These are phyloP conservation scores for Boletellus ananiceps DNA, from an alignment of 768 basidiomycete genomes.

Conservation along the genomic window DNA sequence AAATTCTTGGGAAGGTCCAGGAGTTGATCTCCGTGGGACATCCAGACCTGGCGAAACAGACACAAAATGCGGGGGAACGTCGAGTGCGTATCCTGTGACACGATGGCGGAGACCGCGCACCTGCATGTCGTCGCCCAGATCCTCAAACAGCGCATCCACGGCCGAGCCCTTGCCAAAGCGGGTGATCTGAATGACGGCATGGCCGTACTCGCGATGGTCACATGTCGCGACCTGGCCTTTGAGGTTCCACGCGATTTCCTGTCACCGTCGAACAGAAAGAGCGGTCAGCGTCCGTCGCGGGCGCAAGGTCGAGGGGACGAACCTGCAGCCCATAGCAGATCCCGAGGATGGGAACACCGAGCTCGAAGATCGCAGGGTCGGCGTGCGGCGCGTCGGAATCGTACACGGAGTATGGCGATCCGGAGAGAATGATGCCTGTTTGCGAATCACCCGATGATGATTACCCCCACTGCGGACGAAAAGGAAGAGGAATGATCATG, in stretches of 20 bases:
- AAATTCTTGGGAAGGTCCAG: conserved; percentile 77
- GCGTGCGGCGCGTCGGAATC: conserved; percentile 90
- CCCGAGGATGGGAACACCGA: conserved; percentile 88
- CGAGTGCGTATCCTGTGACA: background rate
- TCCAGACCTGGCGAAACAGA: conserved; percentile 81
- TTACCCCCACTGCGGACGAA: background rate
- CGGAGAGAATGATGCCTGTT: conserved; percentile 90
- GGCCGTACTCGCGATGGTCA: conserved; percentile 93
- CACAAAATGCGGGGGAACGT: background rate
- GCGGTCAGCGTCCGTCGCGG: background rate
- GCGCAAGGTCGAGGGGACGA: conserved; percentile 11
- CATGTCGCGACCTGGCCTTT: conserved; percentile 82
- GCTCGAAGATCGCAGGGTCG: conserved; percentile 84
- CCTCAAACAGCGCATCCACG: conserved; percentile 78
- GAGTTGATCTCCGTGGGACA: conserved; percentile 98
- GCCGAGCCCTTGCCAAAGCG: conserved; percentile 49
- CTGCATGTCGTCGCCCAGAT: conserved; percentile 85
- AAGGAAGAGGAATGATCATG: background rate
- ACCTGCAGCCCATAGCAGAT: conserved; percentile 98
- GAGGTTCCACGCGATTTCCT: conserved; percentile 93
- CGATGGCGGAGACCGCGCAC: conserved; percentile 36
- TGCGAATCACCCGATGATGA: background rate
- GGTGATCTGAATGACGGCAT: conserved; percentile 73
- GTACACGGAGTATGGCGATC: conserved; percentile 98
- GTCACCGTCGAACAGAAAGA: background rate